phyloP scores from a whole-genome alignment of 2,329 filamentous ascomycete genomes.

The Stachybotrys chartarum region DNA sequence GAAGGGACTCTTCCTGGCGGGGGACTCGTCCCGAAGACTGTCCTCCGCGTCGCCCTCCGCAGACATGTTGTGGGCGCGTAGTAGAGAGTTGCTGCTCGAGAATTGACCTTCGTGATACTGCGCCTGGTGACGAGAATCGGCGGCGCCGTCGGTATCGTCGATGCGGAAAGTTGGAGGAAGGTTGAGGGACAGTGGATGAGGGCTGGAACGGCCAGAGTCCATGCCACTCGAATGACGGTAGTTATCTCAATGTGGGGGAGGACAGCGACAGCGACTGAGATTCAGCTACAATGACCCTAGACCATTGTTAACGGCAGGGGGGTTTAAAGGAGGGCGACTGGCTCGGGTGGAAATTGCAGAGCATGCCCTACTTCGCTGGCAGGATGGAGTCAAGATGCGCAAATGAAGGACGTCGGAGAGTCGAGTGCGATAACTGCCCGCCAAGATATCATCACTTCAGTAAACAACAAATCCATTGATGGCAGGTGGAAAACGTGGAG shows the following conservation, averaged over 20 bases:
- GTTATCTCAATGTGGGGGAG: neutral
- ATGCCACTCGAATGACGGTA: neutral
- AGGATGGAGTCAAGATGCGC: neutral
- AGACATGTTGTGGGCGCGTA: constrained; percentile 17
- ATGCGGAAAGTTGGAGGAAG: constrained; percentile 7
- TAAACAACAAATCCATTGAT: neutral
- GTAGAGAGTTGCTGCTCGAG: neutral
- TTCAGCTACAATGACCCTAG: neutral
- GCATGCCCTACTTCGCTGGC: too few species aligned
- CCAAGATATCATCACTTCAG: neutral
- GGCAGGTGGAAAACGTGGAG: neutral
- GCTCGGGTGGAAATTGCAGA: too few species aligned
- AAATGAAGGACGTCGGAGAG: neutral
- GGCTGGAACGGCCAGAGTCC: neutral
- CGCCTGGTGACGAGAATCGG: neutral
- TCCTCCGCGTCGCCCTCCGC: constrained; percentile 9
- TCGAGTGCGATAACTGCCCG: neutral
- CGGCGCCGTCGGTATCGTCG: constrained; percentile 10
- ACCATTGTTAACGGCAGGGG: neutral
- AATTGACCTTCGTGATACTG: neutral
- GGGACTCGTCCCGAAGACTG: constrained; percentile 6
- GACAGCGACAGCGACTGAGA: neutral
- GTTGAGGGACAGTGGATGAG: constrained; percentile 1
- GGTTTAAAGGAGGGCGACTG: too few species aligned
- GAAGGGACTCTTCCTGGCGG: constrained; percentile 55